Conservation (phyloP, 495 filamentous ascomycete species). For the Tuber calosporum region DNA sequence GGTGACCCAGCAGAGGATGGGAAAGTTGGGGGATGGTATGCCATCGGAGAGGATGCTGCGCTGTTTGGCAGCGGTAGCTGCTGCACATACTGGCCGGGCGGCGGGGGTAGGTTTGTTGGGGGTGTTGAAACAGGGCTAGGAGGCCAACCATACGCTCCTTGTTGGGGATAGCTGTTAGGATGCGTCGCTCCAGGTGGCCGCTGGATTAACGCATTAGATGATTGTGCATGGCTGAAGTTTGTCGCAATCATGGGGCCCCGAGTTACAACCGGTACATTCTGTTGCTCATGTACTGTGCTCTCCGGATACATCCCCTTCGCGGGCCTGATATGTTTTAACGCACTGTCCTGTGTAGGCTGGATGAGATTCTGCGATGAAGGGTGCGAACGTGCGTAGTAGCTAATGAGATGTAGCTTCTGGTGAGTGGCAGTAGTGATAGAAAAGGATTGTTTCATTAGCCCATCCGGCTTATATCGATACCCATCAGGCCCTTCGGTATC, state of each 20-base stretch:
- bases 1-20: constrained; percentile 27
- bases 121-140: constrained; percentile 41
- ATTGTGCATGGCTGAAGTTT: constrained; percentile 35
- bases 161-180: constrained; percentile 37
- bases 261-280: constrained; percentile 52
- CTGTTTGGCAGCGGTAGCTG: constrained; percentile 34
- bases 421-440: constrained; percentile 88
- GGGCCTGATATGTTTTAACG: constrained; percentile 74
- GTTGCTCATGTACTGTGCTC: constrained; percentile 82
- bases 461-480: constrained; percentile 94
- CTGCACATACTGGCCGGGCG: constrained; percentile 29
- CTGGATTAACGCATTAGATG: constrained; percentile 26
- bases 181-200: constrained; percentile 38
- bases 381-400: constrained; percentile 80
- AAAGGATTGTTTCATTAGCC: constrained; percentile 98
- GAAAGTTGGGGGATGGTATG: constrained; percentile 34
- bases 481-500: constrained; percentile 87
- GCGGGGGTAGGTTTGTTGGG: constrained; percentile 36
- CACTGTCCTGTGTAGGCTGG: constrained; percentile 71
- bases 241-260: constrained; percentile 38
- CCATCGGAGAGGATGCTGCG: constrained; percentile 36
- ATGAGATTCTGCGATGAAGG: constrained; percentile 59
- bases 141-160: constrained; percentile 35
- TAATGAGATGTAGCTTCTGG: constrained; percentile 93
- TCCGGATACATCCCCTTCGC: constrained; percentile 93